Percentiles rank a stretch among this genome's conserved stretches.
These are phyloP conservation scores for Calophaca sinica DNA, from an alignment of 306 rosid genomes.

Conservation along the genomic window DNA sequence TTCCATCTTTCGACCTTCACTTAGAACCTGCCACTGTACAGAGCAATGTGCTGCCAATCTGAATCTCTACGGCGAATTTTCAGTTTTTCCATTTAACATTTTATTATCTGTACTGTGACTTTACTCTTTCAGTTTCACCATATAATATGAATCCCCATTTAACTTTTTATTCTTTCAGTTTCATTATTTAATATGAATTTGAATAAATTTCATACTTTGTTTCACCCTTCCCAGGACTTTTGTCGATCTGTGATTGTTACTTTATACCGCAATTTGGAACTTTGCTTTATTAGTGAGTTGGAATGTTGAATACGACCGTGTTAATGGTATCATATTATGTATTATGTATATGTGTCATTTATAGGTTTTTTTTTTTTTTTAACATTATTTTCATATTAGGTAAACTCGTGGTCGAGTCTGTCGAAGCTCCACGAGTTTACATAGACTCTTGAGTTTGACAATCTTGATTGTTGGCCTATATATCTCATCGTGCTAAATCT, in stretches of 20 bases:
- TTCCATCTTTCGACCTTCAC: too few relatives aligned
- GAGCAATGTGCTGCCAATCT: too few relatives aligned
- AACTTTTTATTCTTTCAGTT: too few relatives aligned
- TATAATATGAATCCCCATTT: too few relatives aligned
- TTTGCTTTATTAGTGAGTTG: background rate
- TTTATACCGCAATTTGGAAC: background rate
- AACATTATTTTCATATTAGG: background rate
- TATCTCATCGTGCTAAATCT: background rate
- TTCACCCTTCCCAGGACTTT: conserved; percentile 13
- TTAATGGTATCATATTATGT: background rate
- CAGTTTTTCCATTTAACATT: too few relatives aligned
- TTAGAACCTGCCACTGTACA: too few relatives aligned
- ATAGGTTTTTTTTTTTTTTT: background rate
- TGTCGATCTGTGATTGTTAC: background rate
- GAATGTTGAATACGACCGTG: conserved; percentile 1
- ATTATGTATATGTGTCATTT: background rate
- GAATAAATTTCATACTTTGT: background rate
- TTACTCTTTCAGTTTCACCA: too few relatives aligned
- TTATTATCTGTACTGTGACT: too few relatives aligned
- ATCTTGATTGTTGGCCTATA: background rate
- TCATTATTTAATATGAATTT: background rate
- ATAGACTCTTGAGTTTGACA: conserved; percentile 2
- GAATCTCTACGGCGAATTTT: too few relatives aligned
- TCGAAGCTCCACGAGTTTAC: background rate
- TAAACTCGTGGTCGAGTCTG: background rate